Percentiles rank a stretch among this genome's conserved stretches.
These are phyloP conservation scores for Tricladium varicosporioides DNA, from an alignment of 2,329 filamentous ascomycete genomes.

Conservation along the genomic window DNA sequence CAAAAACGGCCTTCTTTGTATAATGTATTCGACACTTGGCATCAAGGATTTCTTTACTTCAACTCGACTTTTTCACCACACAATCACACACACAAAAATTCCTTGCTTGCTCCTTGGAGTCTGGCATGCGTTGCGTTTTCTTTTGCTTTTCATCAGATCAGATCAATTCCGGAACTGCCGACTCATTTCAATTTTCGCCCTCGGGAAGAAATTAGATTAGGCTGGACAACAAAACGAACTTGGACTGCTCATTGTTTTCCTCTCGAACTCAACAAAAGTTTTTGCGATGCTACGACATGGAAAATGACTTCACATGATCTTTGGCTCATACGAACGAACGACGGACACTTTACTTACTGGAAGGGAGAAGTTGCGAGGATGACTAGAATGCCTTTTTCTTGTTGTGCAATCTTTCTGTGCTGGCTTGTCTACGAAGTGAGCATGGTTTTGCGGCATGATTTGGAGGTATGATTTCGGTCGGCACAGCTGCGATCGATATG, in stretches of 20 bases:
- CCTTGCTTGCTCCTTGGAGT: conserved; percentile 10
- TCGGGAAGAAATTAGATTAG: neutral
- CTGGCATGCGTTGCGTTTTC: conserved; percentile 13
- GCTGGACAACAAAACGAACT: neutral
- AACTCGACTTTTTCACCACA: conserved; percentile 4
- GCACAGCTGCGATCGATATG: conserved; percentile 1
- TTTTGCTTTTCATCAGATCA: neutral
- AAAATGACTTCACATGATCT: conserved; percentile 1
- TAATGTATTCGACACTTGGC: conserved; percentile 22
- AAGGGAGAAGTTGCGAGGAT: conserved; percentile 23
- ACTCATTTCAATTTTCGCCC: neutral
- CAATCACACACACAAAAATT: conserved; percentile 11
- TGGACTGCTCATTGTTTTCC: conserved; percentile 4
- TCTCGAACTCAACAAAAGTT: conserved; percentile 4
- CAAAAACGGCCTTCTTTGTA: conserved; percentile 31
- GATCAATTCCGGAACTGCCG: neutral
- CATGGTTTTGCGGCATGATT: neutral
- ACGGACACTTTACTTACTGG: conserved; percentile 11
- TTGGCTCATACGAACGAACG: conserved; percentile 14
- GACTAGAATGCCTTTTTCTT: conserved; percentile 13
- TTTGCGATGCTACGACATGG: neutral
- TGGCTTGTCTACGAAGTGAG: neutral
- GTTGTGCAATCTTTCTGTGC: conserved; percentile 6
- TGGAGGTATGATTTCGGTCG: conserved; percentile 8
- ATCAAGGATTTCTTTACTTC: conserved; percentile 11